phyloP scores from a whole-genome alignment of 345 rosid genomes.

The Mercurialis annua region DNA sequence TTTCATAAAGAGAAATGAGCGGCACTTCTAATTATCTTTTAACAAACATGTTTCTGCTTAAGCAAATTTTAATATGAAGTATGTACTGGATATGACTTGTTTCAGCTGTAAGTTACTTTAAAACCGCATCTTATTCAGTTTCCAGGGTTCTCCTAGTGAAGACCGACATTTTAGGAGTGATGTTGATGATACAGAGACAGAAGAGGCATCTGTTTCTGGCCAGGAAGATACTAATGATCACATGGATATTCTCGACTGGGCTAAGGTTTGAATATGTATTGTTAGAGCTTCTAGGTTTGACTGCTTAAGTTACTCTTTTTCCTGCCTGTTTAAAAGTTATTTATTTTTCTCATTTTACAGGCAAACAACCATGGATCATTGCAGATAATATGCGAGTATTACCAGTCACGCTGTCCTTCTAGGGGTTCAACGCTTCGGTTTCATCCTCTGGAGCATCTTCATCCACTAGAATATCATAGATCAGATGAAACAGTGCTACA shows the following conservation, averaged over 20 bases:
- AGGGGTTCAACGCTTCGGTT: conserved; percentile 72
- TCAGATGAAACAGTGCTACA: conserved; percentile 54
- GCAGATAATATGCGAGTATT: conserved; percentile 77
- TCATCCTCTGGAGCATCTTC: conserved; percentile 91
- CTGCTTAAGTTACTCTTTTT: not conserved
- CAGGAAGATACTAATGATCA: conserved; percentile 70
- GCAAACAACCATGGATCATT: conserved; percentile 72
- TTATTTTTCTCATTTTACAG: conserved; percentile 36
- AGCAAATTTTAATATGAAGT: not conserved
- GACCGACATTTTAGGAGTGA: conserved; percentile 57
- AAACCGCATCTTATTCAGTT: conserved; percentile 39
- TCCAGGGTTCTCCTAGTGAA: conserved; percentile 75
- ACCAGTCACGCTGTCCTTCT: conserved; percentile 51
- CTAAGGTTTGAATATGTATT: conserved; percentile 56
- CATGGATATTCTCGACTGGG: conserved; percentile 82
- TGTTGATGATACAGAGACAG: conserved; percentile 68
- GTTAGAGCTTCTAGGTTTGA: conserved; percentile 3
- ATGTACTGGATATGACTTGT: not conserved
- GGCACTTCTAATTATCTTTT: not conserved
- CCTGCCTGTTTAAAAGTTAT: conserved; percentile 5
- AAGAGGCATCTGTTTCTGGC: conserved; percentile 82
- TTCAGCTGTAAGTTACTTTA: not conserved
- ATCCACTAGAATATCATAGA: conserved; percentile 75
- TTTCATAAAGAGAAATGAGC: not conserved
- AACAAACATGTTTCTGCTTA: not conserved